phyloP scores from a whole-genome alignment of 768 basidiomycete genomes.

The Lactarius trivialis region DNA sequence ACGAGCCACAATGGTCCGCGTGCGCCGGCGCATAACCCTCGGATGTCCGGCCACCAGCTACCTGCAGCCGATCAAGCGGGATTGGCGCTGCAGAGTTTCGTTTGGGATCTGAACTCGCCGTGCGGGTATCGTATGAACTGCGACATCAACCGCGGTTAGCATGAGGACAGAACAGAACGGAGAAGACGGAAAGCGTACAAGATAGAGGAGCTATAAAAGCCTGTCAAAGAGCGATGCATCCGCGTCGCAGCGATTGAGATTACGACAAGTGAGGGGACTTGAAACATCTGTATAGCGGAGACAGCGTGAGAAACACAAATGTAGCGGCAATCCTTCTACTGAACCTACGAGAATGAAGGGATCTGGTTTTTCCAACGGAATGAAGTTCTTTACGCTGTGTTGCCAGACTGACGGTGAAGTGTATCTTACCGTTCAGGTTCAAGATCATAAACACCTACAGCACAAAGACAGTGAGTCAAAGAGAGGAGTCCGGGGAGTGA shows the following conservation, averaged over 20 bases:
- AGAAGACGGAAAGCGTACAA: not conserved
- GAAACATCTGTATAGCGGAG: not conserved
- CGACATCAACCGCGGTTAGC: not conserved
- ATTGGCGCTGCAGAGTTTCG: not conserved
- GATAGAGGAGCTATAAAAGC: not conserved
- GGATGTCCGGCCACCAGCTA: not conserved
- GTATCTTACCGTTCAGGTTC: constrained; percentile 2
- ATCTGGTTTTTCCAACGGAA: not conserved
- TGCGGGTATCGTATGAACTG: not conserved
- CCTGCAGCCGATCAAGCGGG: not conserved
- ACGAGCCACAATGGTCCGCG: no score
- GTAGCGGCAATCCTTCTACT: not conserved
- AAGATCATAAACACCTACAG: not conserved
- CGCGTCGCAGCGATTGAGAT: constrained; percentile 11
- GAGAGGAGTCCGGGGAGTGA: not conserved
- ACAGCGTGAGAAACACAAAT: not conserved
- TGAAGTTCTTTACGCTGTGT: not conserved
- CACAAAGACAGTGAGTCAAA: not conserved
- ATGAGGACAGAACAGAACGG: not conserved
- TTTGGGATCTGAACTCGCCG: not conserved
- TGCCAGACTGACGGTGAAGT: not conserved
- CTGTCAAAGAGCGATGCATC: constrained; percentile 3
- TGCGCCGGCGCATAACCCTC: not conserved
- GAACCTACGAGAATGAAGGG: not conserved
- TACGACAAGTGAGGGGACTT: not conserved